Percentiles rank a stretch among this genome's conserved stretches.
Evolutionary conservation across 352 stramenopile genomes (phyloP).

Genomic region (Pythium insidiosum): DNA sequence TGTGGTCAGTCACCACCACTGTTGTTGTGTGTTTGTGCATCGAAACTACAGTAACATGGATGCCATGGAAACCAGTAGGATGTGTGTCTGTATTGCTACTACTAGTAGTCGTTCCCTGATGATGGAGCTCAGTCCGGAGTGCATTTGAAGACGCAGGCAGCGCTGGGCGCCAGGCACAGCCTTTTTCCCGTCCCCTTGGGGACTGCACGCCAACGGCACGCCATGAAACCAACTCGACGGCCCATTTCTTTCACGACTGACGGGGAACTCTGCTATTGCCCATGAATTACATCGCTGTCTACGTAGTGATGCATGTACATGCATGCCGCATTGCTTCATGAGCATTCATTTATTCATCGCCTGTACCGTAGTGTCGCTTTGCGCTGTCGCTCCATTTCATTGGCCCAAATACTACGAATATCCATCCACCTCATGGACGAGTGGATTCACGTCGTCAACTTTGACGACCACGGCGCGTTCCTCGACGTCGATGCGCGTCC

Average conservation of each 20-base stretch:
- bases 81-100: not conserved
- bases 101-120: constrained; percentile 13
- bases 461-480: constrained; percentile 18
- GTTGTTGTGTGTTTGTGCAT: not conserved
- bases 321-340: no score
- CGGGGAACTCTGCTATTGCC: no score
- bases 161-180: not conserved
- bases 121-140: constrained; percentile 32
- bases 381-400: no score
- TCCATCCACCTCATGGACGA: not conserved
- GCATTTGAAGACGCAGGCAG: constrained; percentile 14
- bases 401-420: not conserved
- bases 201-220: not conserved
- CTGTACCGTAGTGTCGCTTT: no score
- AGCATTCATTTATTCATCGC: not conserved
- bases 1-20: no score
- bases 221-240: not conserved
- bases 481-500: constrained; percentile 1
- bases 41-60: not conserved
- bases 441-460: constrained; percentile 15
- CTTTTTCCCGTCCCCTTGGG: not conserved
- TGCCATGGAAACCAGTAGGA: no score
- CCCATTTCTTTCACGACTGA: not conserved
- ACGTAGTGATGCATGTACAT: no score
- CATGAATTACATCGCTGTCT: no score